phyloP scores from a whole-genome alignment of 192 early-diverging fungal genomes.

The Backusella psychrophila region DNA sequence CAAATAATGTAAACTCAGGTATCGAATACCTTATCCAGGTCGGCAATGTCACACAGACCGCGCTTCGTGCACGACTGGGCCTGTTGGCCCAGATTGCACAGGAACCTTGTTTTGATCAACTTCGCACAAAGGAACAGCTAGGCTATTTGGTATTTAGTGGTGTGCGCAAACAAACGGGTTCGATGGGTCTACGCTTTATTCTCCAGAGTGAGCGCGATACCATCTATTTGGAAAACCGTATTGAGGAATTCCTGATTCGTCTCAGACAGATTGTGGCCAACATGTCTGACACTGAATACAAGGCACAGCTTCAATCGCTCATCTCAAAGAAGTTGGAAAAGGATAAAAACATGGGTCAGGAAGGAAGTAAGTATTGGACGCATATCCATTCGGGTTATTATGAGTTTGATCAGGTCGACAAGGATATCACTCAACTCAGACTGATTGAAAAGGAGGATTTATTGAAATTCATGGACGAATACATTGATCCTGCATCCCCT shows the following conservation, averaged over 20 bases:
- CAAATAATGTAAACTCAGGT: constrained; percentile 84
- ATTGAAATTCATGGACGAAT: constrained; percentile 57
- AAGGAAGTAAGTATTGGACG: constrained; percentile 70
- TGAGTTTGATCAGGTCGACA: constrained; percentile 75
- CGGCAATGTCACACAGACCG: constrained; percentile 64
- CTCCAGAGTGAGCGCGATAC: constrained; percentile 88
- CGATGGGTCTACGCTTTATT: constrained; percentile 75
- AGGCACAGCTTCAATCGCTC: constrained; percentile 71
- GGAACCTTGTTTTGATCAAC: constrained; percentile 91
- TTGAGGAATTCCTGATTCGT: constrained; percentile 72
- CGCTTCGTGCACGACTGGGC: constrained; percentile 62
- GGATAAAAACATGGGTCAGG: constrained; percentile 82
- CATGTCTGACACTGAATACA: constrained; percentile 72
- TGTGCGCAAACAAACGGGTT: constrained; percentile 70
- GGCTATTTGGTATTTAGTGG: constrained; percentile 79
- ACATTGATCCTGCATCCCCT: constrained; percentile 53
- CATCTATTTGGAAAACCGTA: constrained; percentile 73
- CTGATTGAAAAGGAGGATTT: constrained; percentile 44
- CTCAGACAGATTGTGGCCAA: constrained; percentile 50
- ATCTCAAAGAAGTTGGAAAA: constrained; percentile 77
- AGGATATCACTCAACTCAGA: constrained; percentile 60
- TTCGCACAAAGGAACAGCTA: constrained; percentile 90
- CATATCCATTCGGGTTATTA: constrained; percentile 80
- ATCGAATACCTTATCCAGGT: constrained; percentile 85
- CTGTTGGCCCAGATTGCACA: constrained; percentile 80